These are phyloP conservation scores for Globisporangium cystogenes DNA, from an alignment of 352 stramenopile genomes.

Conservation along the genomic window DNA sequence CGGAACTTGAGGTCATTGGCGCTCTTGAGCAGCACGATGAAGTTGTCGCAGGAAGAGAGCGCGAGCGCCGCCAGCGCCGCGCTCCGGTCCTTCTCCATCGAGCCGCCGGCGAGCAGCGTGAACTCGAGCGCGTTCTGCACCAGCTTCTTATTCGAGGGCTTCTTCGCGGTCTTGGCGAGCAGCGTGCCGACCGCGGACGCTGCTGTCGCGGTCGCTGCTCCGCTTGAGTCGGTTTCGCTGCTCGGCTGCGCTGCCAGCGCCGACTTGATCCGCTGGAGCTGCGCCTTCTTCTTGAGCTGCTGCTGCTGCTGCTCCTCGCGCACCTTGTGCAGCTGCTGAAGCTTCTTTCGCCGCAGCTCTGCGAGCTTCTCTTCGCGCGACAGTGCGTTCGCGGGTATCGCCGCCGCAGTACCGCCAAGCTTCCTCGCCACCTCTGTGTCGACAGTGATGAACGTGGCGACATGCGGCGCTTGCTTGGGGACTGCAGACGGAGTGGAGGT, in stretches of 20 bases:
- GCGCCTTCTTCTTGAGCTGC: slow-evolving; percentile 12
- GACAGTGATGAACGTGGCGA: slow-evolving; percentile 17
- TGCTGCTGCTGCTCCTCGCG: slow-evolving; percentile 30
- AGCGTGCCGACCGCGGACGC: too few species aligned
- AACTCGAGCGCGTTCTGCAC: slow-evolving; percentile 82
- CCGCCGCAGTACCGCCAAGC: neutral
- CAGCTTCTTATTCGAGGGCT: slow-evolving; percentile 57
- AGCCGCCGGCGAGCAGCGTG: slow-evolving; percentile 59
- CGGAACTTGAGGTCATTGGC: slow-evolving; percentile 71
- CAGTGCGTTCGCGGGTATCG: neutral
- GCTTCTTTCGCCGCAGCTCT: slow-evolving; percentile 53
- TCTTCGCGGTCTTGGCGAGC: slow-evolving; percentile 16
- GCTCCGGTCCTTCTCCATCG: slow-evolving; percentile 47
- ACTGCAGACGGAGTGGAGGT: neutral
- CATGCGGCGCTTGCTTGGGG: neutral
- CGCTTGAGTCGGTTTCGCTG: neutral
- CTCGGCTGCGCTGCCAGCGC: neutral
- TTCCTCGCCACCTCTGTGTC: slow-evolving; percentile 2
- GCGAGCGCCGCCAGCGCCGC: slow-evolving; percentile 36
- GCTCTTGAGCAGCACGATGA: slow-evolving; percentile 71
- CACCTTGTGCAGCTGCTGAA: slow-evolving; percentile 50
- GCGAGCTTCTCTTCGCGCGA: slow-evolving; percentile 20
- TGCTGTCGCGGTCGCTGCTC: neutral
- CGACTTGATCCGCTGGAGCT: slow-evolving; percentile 5
- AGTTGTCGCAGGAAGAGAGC: slow-evolving; percentile 54